Percentiles rank a stretch among this genome's conserved stretches.
phyloP scores from a whole-genome alignment of 495 filamentous ascomycete species.

The Penicillium diatomitis region DNA sequence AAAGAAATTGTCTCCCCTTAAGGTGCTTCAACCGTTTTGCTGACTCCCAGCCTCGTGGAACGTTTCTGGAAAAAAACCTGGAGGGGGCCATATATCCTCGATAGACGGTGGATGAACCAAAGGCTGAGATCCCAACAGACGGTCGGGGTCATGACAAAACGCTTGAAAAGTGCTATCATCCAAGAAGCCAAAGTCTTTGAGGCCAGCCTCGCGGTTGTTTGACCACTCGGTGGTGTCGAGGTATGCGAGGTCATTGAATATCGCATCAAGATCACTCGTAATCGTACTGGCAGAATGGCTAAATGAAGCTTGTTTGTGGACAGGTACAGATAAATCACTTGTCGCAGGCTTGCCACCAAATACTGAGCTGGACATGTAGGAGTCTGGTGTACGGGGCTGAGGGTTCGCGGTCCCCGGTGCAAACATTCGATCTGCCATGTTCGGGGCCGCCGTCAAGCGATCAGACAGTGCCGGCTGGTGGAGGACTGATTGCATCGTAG shows the following conservation, averaged over 20 bases:
- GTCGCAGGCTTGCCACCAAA: conserved; percentile 6
- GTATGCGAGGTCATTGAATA: conserved; percentile 54
- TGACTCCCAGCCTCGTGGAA: conserved; percentile 21
- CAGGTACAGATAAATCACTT: conserved; percentile 12
- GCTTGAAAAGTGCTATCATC: conserved; percentile 44
- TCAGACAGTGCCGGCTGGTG: conserved; percentile 10
- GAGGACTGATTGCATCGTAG: conserved; percentile 16
- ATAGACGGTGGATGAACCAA: conserved; percentile 37
- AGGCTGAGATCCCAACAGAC: conserved; percentile 31
- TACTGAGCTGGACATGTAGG: conserved; percentile 20
- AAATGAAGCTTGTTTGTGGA: conserved; percentile 10
- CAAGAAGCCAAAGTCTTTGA: conserved; percentile 54
- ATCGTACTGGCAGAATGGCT: neutral
- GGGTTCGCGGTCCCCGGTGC: conserved; percentile 12
- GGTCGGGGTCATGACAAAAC: conserved; percentile 46
- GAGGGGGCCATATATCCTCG: conserved; percentile 40
- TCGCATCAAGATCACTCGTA: conserved; percentile 42
- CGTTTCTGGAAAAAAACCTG: conserved; percentile 39
- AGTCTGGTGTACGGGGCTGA: conserved; percentile 24
- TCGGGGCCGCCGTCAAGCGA: conserved; percentile 21
- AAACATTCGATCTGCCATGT: conserved; percentile 19
- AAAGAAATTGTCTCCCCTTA: no score
- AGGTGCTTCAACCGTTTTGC: no score
- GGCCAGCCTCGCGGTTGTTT: conserved; percentile 40
- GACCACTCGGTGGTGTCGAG: conserved; percentile 52